These are phyloP conservation scores for Naganishia vaughanmartiniae DNA, from an alignment of 768 basidiomycete species.

Conservation along the genomic window DNA sequence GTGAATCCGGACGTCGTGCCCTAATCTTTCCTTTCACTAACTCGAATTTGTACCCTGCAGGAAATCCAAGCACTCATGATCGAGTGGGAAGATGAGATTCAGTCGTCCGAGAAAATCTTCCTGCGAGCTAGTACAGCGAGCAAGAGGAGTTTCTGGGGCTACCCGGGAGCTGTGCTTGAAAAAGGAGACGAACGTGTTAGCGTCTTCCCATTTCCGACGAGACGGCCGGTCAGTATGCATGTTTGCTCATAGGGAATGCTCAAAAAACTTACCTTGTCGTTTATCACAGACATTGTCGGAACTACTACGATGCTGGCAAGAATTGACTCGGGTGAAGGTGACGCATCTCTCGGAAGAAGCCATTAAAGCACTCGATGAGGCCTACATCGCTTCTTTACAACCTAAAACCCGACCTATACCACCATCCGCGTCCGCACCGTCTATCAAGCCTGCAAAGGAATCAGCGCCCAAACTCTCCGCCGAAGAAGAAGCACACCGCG, in stretches of 20 bases:
- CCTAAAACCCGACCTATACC: constrained; percentile 64
- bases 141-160: constrained; percentile 82
- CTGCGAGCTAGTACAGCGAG: constrained; percentile 85
- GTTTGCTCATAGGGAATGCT: neutral
- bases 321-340: constrained; percentile 78
- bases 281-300: constrained; percentile 77
- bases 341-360: constrained; percentile 82
- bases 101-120: constrained; percentile 83
- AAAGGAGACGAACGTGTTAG: constrained; percentile 78
- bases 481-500: constrained; percentile 74
- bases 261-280: neutral
- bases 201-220: constrained; percentile 92
- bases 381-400: constrained; percentile 74
- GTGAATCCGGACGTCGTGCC: constrained; percentile 40
- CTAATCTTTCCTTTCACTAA: neutral
- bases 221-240: constrained; percentile 71
- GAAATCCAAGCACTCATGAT: constrained; percentile 80
- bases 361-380: constrained; percentile 80
- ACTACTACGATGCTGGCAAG: constrained; percentile 76
- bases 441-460: constrained; percentile 42
- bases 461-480: constrained; percentile 65
- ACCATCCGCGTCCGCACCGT: constrained; percentile 55
- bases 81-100: constrained; percentile 85
- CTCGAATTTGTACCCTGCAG: constrained; percentile 51
- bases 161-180: constrained; percentile 70